Percentiles rank a stretch among this genome's conserved stretches.
Evolutionary conservation across 2,329 filamentous ascomycete species (phyloP).

Genomic region (Dothiorella sarmentorum): DNA sequence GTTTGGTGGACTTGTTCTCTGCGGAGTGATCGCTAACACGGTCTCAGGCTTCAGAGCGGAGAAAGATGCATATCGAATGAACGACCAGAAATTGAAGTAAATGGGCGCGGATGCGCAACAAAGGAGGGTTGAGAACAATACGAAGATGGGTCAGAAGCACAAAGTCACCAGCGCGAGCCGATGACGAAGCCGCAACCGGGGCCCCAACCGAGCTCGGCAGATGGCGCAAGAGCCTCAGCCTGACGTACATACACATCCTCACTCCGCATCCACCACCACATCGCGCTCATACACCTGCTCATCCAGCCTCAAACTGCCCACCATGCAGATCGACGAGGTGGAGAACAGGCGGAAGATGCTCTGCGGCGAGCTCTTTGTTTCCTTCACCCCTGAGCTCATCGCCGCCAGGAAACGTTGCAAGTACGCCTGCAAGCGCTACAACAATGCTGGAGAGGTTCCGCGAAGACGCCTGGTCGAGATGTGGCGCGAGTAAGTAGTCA

Average conservation of each 20-base stretch:
- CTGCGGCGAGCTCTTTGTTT: slow-evolving; percentile 68
- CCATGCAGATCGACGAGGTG: slow-evolving; percentile 7
- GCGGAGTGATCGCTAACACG: not conserved
- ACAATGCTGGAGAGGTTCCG: slow-evolving; percentile 57
- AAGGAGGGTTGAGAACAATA: not conserved
- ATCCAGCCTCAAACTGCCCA: not conserved
- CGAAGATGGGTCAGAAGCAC: slow-evolving; percentile 9
- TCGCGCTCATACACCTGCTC: too few relatives aligned
- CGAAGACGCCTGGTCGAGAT: slow-evolving; percentile 63
- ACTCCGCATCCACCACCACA: not conserved
- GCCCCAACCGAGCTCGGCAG: not conserved
- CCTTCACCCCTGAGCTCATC: slow-evolving; percentile 67
- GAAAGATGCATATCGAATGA: slow-evolving; percentile 7
- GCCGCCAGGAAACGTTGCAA: slow-evolving; percentile 62
- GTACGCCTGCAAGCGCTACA: slow-evolving; percentile 61
- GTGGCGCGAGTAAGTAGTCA: slow-evolving; percentile 63
- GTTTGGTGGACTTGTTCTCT: not conserved
- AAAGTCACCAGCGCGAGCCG: slow-evolving; percentile 1
- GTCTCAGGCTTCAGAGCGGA: slow-evolving; percentile 3
- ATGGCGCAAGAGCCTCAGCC: not conserved
- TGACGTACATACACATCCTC: not conserved
- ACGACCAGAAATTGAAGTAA: not conserved
- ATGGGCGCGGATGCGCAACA: not conserved
- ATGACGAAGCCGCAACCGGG: slow-evolving; percentile 9
- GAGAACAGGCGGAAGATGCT: slow-evolving; percentile 52